These are phyloP conservation scores for Metschnikowia aberdeeniae DNA, from an alignment of 805 yeast genomes.

Conservation along the genomic window DNA sequence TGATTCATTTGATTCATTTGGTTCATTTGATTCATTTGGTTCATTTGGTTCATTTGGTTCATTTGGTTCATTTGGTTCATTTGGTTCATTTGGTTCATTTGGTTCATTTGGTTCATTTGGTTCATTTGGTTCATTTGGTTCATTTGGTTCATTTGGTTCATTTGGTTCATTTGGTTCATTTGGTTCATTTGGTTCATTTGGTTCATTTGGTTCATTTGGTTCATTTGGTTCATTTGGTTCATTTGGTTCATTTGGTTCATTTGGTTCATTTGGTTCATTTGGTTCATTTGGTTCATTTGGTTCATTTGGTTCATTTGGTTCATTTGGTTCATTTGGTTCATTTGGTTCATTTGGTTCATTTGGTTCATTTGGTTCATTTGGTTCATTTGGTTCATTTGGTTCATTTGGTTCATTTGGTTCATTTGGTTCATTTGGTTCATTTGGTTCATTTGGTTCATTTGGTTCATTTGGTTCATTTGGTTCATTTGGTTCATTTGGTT, in stretches of 20 bases:
- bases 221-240: background rate
- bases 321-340: background rate
- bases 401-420: background rate
- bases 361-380: background rate
- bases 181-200: constrained; percentile 1
- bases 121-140: background rate
- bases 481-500: background rate
- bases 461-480: background rate
- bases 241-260: background rate
- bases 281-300: background rate
- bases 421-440: background rate
- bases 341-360: constrained; percentile 2
- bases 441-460: background rate
- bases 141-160: background rate
- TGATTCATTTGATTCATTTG: background rate
- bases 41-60: too few species aligned
- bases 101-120: constrained; percentile 4
- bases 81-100: background rate
- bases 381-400: background rate
- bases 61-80: background rate
- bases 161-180: background rate
- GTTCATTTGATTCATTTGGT: background rate
- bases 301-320: background rate
- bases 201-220: background rate
- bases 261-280: background rate